phyloP scores from a whole-genome alignment of 352 stramenopile genomes.

The Pythium aphanidermatum region DNA sequence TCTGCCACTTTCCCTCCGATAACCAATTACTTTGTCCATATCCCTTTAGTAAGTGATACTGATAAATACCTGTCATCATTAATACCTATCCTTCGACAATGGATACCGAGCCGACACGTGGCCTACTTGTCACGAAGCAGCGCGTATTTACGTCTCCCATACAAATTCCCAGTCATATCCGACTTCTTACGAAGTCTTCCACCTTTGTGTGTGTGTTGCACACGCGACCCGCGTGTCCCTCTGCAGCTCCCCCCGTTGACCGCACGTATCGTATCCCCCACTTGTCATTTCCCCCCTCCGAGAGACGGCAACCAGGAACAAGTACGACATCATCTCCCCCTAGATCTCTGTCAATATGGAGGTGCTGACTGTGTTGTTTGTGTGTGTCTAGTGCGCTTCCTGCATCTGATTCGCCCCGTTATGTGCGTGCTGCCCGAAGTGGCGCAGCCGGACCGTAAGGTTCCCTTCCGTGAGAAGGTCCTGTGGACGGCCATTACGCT shows the following conservation, averaged over 20 bases:
- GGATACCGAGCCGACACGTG: conserved; percentile 17
- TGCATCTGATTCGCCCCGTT: conserved; percentile 97
- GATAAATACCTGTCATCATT: too few species aligned
- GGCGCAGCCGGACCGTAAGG: conserved; percentile 94
- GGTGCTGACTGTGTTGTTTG: not conserved
- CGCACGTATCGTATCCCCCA: conserved; percentile 1
- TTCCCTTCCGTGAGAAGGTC: conserved; percentile 99
- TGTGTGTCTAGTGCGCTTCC: conserved; percentile 87
- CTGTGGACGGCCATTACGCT: conserved; percentile 99
- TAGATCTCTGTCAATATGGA: not conserved
- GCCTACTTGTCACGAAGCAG: not conserved
- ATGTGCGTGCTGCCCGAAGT: conserved; percentile 99
- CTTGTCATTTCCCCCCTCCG: conserved; percentile 22
- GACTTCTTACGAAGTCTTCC: conserved; percentile 8
- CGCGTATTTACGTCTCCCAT: conserved; percentile 9
- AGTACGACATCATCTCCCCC: conserved; percentile 7
- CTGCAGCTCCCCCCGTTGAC: not conserved
- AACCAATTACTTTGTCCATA: too few species aligned
- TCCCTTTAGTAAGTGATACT: too few species aligned
- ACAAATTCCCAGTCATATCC: conserved; percentile 14
- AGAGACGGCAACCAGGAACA: conserved; percentile 19
- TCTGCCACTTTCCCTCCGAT: too few species aligned
- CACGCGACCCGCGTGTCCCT: conserved; percentile 2
- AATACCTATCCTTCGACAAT: too few species aligned
- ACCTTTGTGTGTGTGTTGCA: conserved; percentile 10